Evolutionary conservation across 805 yeast species (phyloP).

Genomic region (Aciculoconidium aculeatum): DNA sequence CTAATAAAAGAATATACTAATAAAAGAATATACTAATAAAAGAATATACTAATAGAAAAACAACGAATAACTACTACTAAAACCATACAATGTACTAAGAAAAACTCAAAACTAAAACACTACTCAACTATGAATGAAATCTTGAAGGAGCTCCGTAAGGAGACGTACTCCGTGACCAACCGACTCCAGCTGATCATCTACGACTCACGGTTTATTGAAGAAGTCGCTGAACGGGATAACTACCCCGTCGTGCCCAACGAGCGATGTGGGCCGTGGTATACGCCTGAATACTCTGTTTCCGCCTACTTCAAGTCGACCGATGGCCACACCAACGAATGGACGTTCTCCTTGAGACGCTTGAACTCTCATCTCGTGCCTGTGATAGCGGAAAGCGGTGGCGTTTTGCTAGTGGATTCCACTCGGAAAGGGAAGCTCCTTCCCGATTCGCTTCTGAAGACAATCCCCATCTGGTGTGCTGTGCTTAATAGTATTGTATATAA

Average conservation of each 20-base stretch:
- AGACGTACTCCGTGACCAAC: slow-evolving; percentile 47
- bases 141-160: slow-evolving; percentile 42
- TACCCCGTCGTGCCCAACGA: slow-evolving; percentile 64
- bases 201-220: slow-evolving; percentile 50
- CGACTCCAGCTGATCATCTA: slow-evolving; percentile 66
- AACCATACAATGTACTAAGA: too few relatives aligned
- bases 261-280: slow-evolving; percentile 86
- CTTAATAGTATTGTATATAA: slow-evolving; percentile 51
- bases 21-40: too few relatives aligned
- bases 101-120: too few relatives aligned
- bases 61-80: too few relatives aligned
- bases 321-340: slow-evolving; percentile 83
- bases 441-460: slow-evolving; percentile 78
- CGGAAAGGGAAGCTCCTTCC: slow-evolving; percentile 81
- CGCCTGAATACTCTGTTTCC: slow-evolving; percentile 37
- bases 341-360: slow-evolving; percentile 64
- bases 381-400: slow-evolving; percentile 38
- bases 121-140: slow-evolving; percentile 2
- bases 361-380: slow-evolving; percentile 64
- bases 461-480: slow-evolving; percentile 90
- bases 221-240: slow-evolving; percentile 9
- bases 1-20: too few relatives aligned
- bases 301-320: slow-evolving; percentile 87
- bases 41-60: too few relatives aligned
- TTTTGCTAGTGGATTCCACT: slow-evolving; percentile 75